A percentile compares a stretch with the other conserved stretches of the same genome.
Conservation (phyloP, 176 grass and related monocot genomes). For the Cenchrus fungigraminus region DNA sequence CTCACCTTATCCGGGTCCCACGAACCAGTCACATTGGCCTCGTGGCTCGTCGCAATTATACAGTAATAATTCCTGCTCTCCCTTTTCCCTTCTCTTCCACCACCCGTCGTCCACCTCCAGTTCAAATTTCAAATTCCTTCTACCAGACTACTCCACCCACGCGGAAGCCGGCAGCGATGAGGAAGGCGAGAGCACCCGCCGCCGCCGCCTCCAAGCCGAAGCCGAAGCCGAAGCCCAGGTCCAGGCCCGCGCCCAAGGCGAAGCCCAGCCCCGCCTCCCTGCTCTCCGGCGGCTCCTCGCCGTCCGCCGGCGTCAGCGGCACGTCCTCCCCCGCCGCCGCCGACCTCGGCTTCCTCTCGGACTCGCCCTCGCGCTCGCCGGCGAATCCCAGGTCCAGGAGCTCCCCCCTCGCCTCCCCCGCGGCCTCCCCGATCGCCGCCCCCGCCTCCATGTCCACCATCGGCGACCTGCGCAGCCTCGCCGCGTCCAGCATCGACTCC, state of each 20-base stretch:
- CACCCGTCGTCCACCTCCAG: neutral
- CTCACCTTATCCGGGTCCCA: too few relatives aligned
- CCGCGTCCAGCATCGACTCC: conserved; percentile 48
- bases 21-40: too few relatives aligned
- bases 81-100: neutral
- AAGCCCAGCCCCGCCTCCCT: conserved; percentile 39
- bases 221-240: conserved; percentile 19
- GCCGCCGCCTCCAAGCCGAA: conserved; percentile 2
- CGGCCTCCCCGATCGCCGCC: neutral
- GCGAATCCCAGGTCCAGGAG: conserved; percentile 16
- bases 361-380: neutral
- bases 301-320: neutral
- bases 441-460: conserved; percentile 15
- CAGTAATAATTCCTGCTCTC: too few relatives aligned
- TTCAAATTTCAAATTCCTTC: neutral
- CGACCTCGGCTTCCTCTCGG: conserved; percentile 42
- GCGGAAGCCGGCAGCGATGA: neutral
- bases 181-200: neutral
- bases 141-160: neutral
- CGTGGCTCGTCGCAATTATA: too few relatives aligned
- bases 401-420: conserved; percentile 6
- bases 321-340: conserved; percentile 9
- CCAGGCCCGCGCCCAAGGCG: conserved; percentile 39
- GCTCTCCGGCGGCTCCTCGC: conserved; percentile 37
- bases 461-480: conserved; percentile 53